Evolutionary conservation across 306 rosid species (phyloP).

Genomic region (Medicago ruthenica): DNA sequence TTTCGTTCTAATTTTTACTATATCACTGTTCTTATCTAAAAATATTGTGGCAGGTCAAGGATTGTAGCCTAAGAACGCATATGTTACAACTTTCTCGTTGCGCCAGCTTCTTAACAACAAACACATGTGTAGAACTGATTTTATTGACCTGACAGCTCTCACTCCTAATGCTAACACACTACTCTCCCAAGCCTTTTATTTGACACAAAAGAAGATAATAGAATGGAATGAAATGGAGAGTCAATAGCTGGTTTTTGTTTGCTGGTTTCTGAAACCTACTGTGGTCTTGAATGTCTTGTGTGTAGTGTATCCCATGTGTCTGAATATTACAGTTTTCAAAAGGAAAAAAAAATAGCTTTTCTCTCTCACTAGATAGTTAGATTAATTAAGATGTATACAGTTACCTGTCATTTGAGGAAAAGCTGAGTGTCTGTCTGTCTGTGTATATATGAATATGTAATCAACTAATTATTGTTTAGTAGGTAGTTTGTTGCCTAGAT

Average conservation of each 20-base stretch:
- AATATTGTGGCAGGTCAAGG: slow-evolving; percentile 64
- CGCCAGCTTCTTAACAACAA: slow-evolving; percentile 68
- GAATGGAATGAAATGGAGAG: slow-evolving; percentile 54
- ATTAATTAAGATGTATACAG: slow-evolving; percentile 59
- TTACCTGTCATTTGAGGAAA: slow-evolving; percentile 60
- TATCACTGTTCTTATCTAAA: slow-evolving; percentile 32
- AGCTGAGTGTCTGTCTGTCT: slow-evolving; percentile 57
- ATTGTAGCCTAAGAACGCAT: slow-evolving; percentile 90
- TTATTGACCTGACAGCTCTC: slow-evolving; percentile 66
- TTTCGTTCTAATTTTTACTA: slow-evolving; percentile 17
- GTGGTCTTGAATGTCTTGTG: slow-evolving; percentile 59
- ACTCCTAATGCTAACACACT: slow-evolving; percentile 76
- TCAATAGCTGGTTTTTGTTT: slow-evolving; percentile 71
- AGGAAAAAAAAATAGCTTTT: slow-evolving; percentile 43
- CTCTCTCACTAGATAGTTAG: slow-evolving; percentile 72
- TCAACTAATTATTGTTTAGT: slow-evolving; percentile 65
- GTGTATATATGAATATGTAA: slow-evolving; percentile 87
- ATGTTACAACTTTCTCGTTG: slow-evolving; percentile 66
- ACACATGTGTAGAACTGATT: slow-evolving; percentile 85
- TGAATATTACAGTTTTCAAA: slow-evolving; percentile 55
- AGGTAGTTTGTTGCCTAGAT: slow-evolving; percentile 53
- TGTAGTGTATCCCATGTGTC: slow-evolving; percentile 60
- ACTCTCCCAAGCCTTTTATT: slow-evolving; percentile 67
- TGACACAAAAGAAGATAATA: slow-evolving; percentile 63
- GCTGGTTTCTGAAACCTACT: slow-evolving; percentile 60